phyloP scores from a whole-genome alignment of 441 rosid genomes.

The Capsella rubella region DNA sequence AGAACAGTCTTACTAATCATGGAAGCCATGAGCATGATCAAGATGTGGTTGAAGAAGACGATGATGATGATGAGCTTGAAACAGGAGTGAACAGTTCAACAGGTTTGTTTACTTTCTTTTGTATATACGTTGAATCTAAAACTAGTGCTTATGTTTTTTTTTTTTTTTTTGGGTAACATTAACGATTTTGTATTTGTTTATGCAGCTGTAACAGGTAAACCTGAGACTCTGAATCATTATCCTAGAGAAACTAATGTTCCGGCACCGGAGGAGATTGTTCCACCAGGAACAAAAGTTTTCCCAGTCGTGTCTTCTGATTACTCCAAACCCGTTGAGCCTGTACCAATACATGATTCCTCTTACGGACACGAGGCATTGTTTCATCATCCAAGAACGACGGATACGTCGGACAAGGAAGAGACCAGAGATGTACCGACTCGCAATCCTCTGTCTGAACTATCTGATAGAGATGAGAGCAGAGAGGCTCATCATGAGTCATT shows the following conservation, averaged over 20 bases:
- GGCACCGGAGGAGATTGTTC: slow-evolving; percentile 31
- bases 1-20: slow-evolving; percentile 61
- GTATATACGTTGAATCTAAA: neutral
- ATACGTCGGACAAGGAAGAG: slow-evolving; percentile 6
- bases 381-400: neutral
- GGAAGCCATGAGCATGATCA: slow-evolving; percentile 48
- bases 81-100: slow-evolving; percentile 46
- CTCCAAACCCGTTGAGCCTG: slow-evolving; percentile 35
- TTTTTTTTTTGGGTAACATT: neutral
- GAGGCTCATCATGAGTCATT: slow-evolving; percentile 39
- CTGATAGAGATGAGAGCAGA: slow-evolving; percentile 36
- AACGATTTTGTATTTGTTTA: neutral
- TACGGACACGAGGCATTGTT: slow-evolving; percentile 20
- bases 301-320: slow-evolving; percentile 33
- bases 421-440: neutral
- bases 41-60: slow-evolving; percentile 57
- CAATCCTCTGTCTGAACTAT: slow-evolving; percentile 1
- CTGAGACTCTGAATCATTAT: slow-evolving; percentile 34
- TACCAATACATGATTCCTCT: slow-evolving; percentile 7
- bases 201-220: slow-evolving; percentile 35
- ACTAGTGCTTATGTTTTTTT: neutral
- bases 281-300: slow-evolving; percentile 34
- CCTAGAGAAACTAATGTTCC: slow-evolving; percentile 42
- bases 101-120: slow-evolving; percentile 30
- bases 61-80: slow-evolving; percentile 53